Conservation (phyloP, 345 rosid species). For the Hevea brasiliensis region DNA sequence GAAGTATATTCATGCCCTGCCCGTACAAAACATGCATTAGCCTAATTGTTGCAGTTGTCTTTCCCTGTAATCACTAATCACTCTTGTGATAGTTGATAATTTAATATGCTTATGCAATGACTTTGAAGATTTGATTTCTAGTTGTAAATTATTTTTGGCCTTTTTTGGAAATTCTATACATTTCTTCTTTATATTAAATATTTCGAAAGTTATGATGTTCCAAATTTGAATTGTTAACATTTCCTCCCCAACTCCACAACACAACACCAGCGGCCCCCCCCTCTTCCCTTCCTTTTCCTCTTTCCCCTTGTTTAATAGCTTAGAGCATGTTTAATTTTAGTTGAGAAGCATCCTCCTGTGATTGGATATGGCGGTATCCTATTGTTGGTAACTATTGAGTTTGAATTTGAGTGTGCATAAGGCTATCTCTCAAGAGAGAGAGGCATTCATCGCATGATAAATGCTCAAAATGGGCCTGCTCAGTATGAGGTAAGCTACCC, state of each 20-base stretch:
- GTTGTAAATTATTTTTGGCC: background rate
- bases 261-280: too few relatives aligned
- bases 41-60: background rate
- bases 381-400: slow-evolving; percentile 62
- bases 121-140: background rate
- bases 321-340: slow-evolving; percentile 6
- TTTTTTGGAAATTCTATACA: background rate
- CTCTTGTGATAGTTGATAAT: too few relatives aligned
- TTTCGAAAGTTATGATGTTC: background rate
- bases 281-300: too few relatives aligned
- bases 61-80: background rate
- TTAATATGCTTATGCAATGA: background rate
- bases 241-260: too few relatives aligned
- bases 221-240: background rate
- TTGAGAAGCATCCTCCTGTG: slow-evolving; percentile 41
- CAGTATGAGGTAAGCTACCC: slow-evolving; percentile 38
- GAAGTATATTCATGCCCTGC: background rate
- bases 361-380: slow-evolving; percentile 37
- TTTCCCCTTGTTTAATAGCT: background rate
- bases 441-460: slow-evolving; percentile 58
- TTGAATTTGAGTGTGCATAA: slow-evolving; percentile 70
- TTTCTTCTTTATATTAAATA: background rate
- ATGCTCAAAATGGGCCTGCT: slow-evolving; percentile 32
- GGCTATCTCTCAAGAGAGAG: slow-evolving; percentile 78
- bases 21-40: background rate